Base-by-base conservation (phyloP, 2,329 filamentous ascomycete species). In the Pezicula radicicola region DNA sequence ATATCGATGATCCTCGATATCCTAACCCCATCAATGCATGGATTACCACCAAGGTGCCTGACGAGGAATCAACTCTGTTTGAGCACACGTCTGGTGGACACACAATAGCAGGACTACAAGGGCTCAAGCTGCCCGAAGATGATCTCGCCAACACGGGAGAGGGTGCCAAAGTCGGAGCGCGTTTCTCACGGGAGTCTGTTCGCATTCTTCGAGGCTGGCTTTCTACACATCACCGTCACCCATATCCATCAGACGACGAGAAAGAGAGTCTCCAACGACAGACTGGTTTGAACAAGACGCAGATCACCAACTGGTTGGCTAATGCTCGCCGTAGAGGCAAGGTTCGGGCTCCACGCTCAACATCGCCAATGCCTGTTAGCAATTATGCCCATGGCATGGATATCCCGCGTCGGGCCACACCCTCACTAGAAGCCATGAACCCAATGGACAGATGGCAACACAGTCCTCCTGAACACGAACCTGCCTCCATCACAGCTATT, bases 291-390 rank as follows among this genome's bases (percentile, higher is more conserved):
- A 91, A 84, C 67, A 84, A 89, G 62, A 87, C 80, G 13, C 92
- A 97, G 65, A 93, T 96, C 61, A 87, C 86, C 10, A 96, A 95
- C 67, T 96, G 91, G 91, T 82, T 96, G 44, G 91, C 91, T 53
- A 96, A 96, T 69, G 91, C 91, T 52, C 84, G 91, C 41, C 83
- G 91, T 51, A 81, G 91, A 56, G 86, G 89, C 61, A 96, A 96
- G 72, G 84, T 88, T 50, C 82, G 85, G 45, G 76, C 81, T 2
- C 83, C 83, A 44, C 79, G 86, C 57, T 84, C 82, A 28, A 83
- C 79, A 16, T 92, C 89, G 4, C 88, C 90, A 1, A 86, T 59
- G 42, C 73, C 86, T 43, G 79, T 83, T 25, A 79, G 77, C 56
- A 79, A 80, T 10, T 79, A 81, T 51, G 79, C 79, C 18, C 75